Evolutionary conservation across 371 early-diverging fungal genomes (phyloP).

Genomic region (Rhizopus delemar): DNA sequence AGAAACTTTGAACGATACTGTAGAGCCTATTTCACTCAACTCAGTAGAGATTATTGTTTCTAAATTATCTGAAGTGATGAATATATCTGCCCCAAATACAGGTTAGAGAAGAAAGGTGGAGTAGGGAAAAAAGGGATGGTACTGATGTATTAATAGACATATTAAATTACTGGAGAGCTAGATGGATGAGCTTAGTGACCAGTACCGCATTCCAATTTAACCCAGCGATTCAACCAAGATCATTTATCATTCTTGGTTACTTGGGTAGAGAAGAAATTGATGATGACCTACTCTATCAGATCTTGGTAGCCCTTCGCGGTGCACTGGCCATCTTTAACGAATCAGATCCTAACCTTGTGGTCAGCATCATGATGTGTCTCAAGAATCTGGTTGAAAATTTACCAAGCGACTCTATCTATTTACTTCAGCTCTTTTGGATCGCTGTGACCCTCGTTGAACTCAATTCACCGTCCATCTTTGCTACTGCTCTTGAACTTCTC

Average conservation of each 20-base stretch:
- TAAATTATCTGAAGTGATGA: constrained; percentile 72
- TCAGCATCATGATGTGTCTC: constrained; percentile 81
- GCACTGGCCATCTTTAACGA: constrained; percentile 80
- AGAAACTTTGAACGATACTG: constrained; percentile 62
- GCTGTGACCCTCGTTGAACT: constrained; percentile 81
- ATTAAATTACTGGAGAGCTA: constrained; percentile 76
- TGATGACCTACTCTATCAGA: constrained; percentile 83
- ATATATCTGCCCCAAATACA: constrained; percentile 67
- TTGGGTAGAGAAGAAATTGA: constrained; percentile 82
- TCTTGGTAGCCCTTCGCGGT: constrained; percentile 77
- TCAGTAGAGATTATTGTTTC: constrained; percentile 78
- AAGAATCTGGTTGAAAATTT: constrained; percentile 78
- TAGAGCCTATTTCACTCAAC: constrained; percentile 64
- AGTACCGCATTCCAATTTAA: constrained; percentile 89
- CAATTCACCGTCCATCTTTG: constrained; percentile 73
- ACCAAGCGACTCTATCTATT: constrained; percentile 70
- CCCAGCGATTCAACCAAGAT: constrained; percentile 88
- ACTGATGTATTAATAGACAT: constrained; percentile 44
- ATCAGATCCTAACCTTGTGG: constrained; percentile 67
- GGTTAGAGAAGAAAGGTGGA: constrained; percentile 43
- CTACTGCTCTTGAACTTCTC: constrained; percentile 66
- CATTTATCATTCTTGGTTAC: constrained; percentile 85
- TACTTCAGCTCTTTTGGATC: constrained; percentile 86
- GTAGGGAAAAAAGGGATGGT: too few species aligned
- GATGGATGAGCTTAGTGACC: constrained; percentile 89